A percentile compares a stretch with the other conserved stretches of the same genome.
Conservation (phyloP, 148 eudicot species). For the Cornus florida region DNA sequence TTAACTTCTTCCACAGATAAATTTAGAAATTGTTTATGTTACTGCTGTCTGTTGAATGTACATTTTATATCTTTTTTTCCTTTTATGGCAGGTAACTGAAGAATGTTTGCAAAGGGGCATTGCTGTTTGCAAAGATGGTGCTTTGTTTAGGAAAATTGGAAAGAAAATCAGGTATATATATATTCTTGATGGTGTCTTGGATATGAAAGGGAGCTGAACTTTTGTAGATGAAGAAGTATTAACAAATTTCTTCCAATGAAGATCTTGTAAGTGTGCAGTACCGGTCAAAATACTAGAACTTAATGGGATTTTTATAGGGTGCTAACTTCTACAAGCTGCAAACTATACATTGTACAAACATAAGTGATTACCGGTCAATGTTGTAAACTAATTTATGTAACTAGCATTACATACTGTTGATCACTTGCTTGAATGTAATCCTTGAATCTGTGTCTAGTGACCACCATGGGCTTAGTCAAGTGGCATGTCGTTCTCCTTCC, state of each 20-base stretch:
- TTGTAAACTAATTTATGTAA: too few species aligned
- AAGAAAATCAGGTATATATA: constrained; percentile 72
- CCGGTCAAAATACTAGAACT: background rate
- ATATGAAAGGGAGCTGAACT: background rate
- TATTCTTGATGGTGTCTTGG: background rate
- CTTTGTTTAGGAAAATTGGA: constrained; percentile 72
- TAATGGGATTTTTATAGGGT: background rate
- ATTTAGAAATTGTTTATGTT: background rate
- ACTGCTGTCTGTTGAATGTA: background rate
- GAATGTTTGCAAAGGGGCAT: constrained; percentile 84
- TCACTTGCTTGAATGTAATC: too few species aligned
- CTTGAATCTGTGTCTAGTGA: too few species aligned
- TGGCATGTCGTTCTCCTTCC: too few species aligned
- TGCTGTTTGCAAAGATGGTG: constrained; percentile 87
- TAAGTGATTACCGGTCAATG: too few species aligned
- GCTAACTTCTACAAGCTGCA: background rate
- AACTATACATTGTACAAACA: background rate
- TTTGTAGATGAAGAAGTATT: background rate
- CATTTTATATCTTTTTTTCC: constrained; percentile 3
- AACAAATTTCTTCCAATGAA: background rate
- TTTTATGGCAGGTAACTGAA: constrained; percentile 67
- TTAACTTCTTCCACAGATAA: too few species aligned
- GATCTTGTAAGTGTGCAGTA: background rate
- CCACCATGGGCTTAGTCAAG: too few species aligned
- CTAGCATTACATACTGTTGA: too few species aligned